Conservation (phyloP, 2,329 filamentous ascomycete genomes). For the Fusarium protoensiforme region DNA sequence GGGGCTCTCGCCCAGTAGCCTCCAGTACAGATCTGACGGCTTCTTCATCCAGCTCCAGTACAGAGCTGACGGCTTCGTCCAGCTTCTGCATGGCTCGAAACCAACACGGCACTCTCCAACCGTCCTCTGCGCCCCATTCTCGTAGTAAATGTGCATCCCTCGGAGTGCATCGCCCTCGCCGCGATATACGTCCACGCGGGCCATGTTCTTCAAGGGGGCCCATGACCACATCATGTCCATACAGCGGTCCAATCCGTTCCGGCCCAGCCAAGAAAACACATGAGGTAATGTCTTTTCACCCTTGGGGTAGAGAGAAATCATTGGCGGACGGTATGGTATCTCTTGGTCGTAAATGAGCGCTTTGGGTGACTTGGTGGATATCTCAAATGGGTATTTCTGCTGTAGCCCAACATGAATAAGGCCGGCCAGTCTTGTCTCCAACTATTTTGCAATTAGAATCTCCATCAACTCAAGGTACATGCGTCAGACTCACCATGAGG, state of each 20-base stretch:
- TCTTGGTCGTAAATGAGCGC: neutral
- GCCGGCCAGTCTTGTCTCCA: neutral
- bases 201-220: neutral
- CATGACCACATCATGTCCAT: neutral
- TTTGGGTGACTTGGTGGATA: neutral
- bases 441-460: neutral
- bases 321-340: too few relatives aligned
- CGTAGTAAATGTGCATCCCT: neutral
- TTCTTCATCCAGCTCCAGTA: neutral
- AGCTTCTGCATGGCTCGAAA: neutral
- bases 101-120: neutral
- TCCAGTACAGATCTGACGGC: neutral
- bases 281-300: neutral
- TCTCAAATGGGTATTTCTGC: neutral
- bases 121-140: neutral
- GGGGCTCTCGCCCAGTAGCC: too few relatives aligned
- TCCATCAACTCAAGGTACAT: too few relatives aligned
- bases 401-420: neutral
- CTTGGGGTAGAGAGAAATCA: neutral
- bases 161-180: neutral
- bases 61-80: neutral
- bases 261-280: neutral
- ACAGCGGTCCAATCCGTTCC: too few relatives aligned
- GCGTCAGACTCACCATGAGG: neutral
- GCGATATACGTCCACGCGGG: neutral